These are phyloP conservation scores for Nigrospora oryzae DNA, from an alignment of 2,329 filamentous ascomycete species.

Conservation along the genomic window DNA sequence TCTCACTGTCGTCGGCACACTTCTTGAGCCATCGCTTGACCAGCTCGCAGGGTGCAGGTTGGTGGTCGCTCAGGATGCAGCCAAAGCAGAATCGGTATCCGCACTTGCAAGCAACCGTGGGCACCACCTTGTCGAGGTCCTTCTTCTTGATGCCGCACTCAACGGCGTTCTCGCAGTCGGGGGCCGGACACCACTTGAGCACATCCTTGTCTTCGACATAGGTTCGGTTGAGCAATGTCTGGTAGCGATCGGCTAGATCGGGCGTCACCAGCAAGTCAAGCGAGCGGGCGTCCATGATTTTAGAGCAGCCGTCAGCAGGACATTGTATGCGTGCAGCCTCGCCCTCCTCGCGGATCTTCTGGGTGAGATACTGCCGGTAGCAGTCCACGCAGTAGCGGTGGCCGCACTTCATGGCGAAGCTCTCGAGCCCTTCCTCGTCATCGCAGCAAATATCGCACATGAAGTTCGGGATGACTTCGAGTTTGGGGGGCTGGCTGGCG, in stretches of 20 bases:
- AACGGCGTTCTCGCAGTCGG: conserved; percentile 91
- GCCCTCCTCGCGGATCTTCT: conserved; percentile 93
- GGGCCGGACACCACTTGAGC: conserved; percentile 95
- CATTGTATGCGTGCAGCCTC: conserved; percentile 94
- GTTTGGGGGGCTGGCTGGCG: conserved; percentile 52
- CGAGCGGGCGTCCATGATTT: conserved; percentile 85
- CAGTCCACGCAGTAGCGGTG: conserved; percentile 91
- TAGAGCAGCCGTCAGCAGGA: conserved; percentile 76
- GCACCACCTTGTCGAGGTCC: conserved; percentile 76
- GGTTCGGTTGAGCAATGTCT: conserved; percentile 78
- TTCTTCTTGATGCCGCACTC: conserved; percentile 84
- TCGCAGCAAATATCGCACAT: conserved; percentile 95
- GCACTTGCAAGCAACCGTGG: conserved; percentile 80
- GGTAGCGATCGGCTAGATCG: conserved; percentile 58
- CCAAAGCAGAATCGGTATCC: conserved; percentile 91
- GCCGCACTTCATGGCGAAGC: conserved; percentile 90
- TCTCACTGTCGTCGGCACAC: conserved; percentile 96
- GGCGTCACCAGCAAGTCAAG: conserved; percentile 64
- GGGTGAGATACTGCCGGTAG: conserved; percentile 81
- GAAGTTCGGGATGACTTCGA: conserved; percentile 69
- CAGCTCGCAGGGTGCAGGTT: conserved; percentile 82
- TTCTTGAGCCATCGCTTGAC: conserved; percentile 98
- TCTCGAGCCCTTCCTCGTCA: conserved; percentile 66
- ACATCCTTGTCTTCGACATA: conserved; percentile 96
- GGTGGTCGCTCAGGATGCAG: conserved; percentile 81